phyloP scores from a whole-genome alignment of 2,329 filamentous ascomycete species.

The Aspergillus eucalypticola region DNA sequence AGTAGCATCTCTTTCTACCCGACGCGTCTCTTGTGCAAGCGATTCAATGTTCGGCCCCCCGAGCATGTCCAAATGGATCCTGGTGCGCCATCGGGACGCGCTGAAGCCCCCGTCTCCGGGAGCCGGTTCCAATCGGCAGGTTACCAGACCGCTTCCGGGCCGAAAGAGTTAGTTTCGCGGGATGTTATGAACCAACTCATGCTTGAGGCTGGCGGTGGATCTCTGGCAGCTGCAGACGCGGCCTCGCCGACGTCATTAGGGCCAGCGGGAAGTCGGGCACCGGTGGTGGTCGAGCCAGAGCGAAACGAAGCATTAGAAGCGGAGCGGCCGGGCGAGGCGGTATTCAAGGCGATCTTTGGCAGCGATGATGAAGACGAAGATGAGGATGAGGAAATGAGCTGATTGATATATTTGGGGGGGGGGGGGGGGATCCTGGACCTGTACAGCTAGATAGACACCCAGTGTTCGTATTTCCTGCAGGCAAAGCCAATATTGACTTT shows the following conservation, averaged over 20 bases:
- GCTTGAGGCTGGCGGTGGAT: constrained; percentile 42
- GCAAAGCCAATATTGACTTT: background rate
- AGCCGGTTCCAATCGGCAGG: constrained; percentile 35
- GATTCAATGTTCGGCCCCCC: constrained; percentile 84
- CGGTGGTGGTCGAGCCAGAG: constrained; percentile 64
- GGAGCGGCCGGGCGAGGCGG: constrained; percentile 71
- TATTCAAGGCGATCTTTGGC: constrained; percentile 92
- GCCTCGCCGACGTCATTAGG: constrained; percentile 16
- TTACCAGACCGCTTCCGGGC: constrained; percentile 33
- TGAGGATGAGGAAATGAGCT: constrained; percentile 20
- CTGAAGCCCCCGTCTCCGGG: constrained; percentile 21
- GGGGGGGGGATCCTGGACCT: background rate
- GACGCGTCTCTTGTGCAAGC: constrained; percentile 83
- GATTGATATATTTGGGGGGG: constrained; percentile 3
- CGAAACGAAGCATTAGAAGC: constrained; percentile 77
- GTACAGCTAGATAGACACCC: background rate
- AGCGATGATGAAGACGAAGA: constrained; percentile 72
- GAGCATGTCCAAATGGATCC: constrained; percentile 63
- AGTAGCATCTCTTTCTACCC: constrained; percentile 72
- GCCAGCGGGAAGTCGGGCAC: constrained; percentile 16
- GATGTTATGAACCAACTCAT: constrained; percentile 58
- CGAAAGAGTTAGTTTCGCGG: constrained; percentile 54
- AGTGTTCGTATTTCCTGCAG: background rate
- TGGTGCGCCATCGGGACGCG: constrained; percentile 39
- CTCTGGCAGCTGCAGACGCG: constrained; percentile 14